phyloP scores from a whole-genome alignment of 2,329 filamentous ascomycete species.

The Stylonectria norvegica region DNA sequence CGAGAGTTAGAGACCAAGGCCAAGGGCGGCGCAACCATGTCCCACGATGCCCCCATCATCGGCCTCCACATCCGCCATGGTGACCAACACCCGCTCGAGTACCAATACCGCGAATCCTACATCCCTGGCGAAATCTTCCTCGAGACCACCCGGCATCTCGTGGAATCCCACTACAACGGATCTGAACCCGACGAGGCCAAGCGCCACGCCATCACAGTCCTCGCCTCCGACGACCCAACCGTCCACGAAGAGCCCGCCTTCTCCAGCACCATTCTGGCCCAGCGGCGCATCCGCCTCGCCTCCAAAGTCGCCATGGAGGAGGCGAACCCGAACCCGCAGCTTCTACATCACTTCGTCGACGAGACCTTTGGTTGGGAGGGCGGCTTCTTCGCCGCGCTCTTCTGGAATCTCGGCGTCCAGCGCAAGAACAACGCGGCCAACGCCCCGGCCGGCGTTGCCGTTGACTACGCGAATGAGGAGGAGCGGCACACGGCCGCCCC shows the following conservation, averaged over 20 bases:
- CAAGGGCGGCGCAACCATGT: constrained; percentile 36
- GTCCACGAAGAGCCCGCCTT: constrained; percentile 68
- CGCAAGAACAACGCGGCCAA: constrained; percentile 40
- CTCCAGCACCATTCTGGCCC: constrained; percentile 55
- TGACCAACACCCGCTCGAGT: constrained; percentile 73
- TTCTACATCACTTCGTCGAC: constrained; percentile 66
- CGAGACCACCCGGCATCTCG: constrained; percentile 54
- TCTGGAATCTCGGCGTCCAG: constrained; percentile 68
- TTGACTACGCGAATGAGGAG: constrained; percentile 24
- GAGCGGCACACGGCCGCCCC: constrained; percentile 30
- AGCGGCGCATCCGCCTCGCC: constrained; percentile 73
- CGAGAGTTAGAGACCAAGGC: constrained; percentile 51
- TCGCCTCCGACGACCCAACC: constrained; percentile 79
- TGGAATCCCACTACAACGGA: constrained; percentile 47
- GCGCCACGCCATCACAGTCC: constrained; percentile 49
- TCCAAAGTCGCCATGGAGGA: constrained; percentile 52
- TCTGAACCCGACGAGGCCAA: constrained; percentile 38
- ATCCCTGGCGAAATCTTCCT: constrained; percentile 69
- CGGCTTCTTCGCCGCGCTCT: constrained; percentile 78
- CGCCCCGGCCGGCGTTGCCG: constrained; percentile 26
- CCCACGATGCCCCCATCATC: constrained; percentile 45
- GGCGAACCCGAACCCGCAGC: constrained; percentile 41
- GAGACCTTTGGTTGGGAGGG: constrained; percentile 84
- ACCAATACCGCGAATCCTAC: constrained; percentile 73
- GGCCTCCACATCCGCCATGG: constrained; percentile 79